Conservation (phyloP, 2,329 filamentous ascomycete species). For the Fusarium avenaceum region DNA sequence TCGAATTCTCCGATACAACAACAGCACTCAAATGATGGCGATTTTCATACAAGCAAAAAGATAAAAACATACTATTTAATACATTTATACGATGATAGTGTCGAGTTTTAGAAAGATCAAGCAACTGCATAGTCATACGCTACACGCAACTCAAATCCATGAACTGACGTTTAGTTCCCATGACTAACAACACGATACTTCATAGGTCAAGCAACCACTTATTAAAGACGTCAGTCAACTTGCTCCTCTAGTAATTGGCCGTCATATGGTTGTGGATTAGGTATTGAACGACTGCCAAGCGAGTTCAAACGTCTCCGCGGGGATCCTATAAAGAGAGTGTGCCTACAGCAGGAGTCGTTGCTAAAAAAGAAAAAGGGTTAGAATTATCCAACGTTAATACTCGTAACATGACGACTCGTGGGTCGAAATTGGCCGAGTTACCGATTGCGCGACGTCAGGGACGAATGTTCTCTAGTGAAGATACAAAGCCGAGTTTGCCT, state of each 20-base stretch:
- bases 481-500: not conserved
- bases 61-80: no score
- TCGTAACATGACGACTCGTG: constrained; percentile 19
- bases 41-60: no score
- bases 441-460: constrained; percentile 28
- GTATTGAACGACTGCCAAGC: constrained; percentile 16
- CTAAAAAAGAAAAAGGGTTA: not conserved
- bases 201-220: constrained; percentile 6
- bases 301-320: constrained; percentile 25
- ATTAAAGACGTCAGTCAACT: constrained; percentile 1
- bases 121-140: no score
- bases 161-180: constrained; percentile 17
- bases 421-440: constrained; percentile 25
- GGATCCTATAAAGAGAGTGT: constrained; percentile 1
- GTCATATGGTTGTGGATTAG: constrained; percentile 15
- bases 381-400: not conserved
- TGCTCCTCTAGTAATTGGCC: constrained; percentile 7
- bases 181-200: constrained; percentile 15
- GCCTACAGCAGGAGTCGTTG: not conserved
- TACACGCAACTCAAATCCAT: not conserved
- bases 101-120: no score
- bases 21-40: no score
- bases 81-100: no score
- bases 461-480: not conserved
- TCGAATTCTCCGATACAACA: no score